Conservation (phyloP, 371 early-diverging fungal genomes). For the Mortierella sp. region DNA sequence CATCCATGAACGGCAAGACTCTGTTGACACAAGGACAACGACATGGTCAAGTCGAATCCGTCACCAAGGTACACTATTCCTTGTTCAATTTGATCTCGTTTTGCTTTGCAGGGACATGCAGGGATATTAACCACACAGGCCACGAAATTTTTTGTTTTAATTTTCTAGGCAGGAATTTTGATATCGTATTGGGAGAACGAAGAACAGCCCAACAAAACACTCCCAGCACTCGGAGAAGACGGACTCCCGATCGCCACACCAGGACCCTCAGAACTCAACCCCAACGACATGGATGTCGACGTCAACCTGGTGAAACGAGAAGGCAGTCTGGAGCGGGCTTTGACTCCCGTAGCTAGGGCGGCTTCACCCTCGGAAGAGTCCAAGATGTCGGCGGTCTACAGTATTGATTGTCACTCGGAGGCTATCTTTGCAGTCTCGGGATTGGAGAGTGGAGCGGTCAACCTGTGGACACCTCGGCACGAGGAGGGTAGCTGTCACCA, state of each 20-base stretch:
- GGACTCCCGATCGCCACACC: conserved; percentile 9
- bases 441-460: conserved; percentile 83
- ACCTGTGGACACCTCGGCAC: conserved; percentile 90
- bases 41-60: conserved; percentile 89
- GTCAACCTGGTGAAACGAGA: conserved; percentile 23
- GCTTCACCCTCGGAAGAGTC: conserved; percentile 58
- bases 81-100: background rate
- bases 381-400: conserved; percentile 91
- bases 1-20: conserved; percentile 88
- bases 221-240: conserved; percentile 33
- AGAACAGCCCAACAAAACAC: conserved; percentile 65
- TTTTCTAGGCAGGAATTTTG: conserved; percentile 80
- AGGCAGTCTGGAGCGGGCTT: conserved; percentile 26
- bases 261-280: conserved; percentile 3
- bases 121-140: too few species aligned
- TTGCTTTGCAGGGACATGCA: background rate
- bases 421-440: conserved; percentile 62
- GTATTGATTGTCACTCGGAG: conserved; percentile 92
- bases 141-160: background rate
- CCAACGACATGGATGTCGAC: conserved; percentile 43
- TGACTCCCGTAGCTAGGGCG: conserved; percentile 21
- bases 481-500: conserved; percentile 92
- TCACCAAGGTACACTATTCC: conserved; percentile 73
- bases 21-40: conserved; percentile 86
- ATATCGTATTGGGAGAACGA: conserved; percentile 95